Base-by-base conservation (phyloP, 108 stramenopile species). In the Ochromonas danica region DNA sequence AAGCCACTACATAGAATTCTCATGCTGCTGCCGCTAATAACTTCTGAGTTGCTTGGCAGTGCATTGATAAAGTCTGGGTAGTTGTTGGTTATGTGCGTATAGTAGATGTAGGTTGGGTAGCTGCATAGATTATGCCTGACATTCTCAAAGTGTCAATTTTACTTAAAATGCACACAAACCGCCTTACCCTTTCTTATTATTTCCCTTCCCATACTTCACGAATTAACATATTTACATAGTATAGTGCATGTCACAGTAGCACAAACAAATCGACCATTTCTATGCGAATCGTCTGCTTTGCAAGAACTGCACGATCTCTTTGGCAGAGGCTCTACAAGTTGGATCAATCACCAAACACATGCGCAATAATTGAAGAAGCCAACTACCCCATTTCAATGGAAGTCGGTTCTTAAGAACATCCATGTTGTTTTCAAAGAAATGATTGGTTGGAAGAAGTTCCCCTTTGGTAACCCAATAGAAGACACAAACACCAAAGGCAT, bases 381-480 rank as follows among this genome's bases (percentile, higher is more conserved):
- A 67, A 31, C 10, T 28, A 6, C 63, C 33, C 63, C 63, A 67
- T 67, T 31, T 33, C 31, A 67, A 67, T 10, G 63, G 63, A 6
- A 67, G 6, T 6, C 6, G 6, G 3, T 10, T 6, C 25, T 31
- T 10, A 6, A 67, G 17, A 10, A 10, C 30, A 67, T 67, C 63
- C 10, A 67, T 10, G 17, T 22, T 3, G 31, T 6, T 36, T 14
- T 31, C 10, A 10, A 35, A 25, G 25, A 35, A 33, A 67, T 67
- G 17, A 35, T 22, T 6, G 10, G 25, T 67, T 36, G 63, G 63
- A 14, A 67, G 31, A 10, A 36, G 31, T 10, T 6, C 35, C 14
- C 63, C 63, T 22, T 57, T 57, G 10, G 63, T 67, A 6, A 67
- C 63, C 63, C 63, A 67, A 36, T 35, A 67, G 31, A 31, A 67